Percentiles rank a stretch among this genome's conserved stretches.
Evolutionary conservation across 2,329 filamentous ascomycete species (phyloP).

Genomic region (Aspergillus japonicus): DNA sequence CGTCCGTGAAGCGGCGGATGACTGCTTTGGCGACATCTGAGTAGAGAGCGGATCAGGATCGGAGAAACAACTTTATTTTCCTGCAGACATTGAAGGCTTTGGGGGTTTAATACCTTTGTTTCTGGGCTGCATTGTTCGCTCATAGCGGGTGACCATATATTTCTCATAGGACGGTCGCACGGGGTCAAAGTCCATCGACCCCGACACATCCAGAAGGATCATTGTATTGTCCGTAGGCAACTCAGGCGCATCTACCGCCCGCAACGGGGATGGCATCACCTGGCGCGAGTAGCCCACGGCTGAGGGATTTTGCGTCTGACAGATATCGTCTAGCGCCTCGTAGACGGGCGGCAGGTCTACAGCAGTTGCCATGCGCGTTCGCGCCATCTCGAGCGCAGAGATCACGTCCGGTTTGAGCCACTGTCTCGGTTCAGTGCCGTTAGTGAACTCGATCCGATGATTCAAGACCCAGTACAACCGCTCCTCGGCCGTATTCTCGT

Average conservation of each 20-base stretch:
- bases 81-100: too few relatives aligned
- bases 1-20: constrained; percentile 4
- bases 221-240: neutral
- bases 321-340: neutral
- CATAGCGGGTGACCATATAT: constrained; percentile 1
- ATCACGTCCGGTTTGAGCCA: constrained; percentile 6
- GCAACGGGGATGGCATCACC: constrained; percentile 5
- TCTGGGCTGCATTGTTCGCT: neutral
- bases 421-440: neutral
- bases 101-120: neutral
- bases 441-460: neutral
- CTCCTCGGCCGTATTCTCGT: constrained; percentile 6
- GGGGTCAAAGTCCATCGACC: constrained; percentile 3
- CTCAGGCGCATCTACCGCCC: neutral
- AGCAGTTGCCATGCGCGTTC: constrained; percentile 1
- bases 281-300: constrained; percentile 1
- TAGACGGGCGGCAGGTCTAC: constrained; percentile 6
- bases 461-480: constrained; percentile 10
- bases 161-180: constrained; percentile 1
- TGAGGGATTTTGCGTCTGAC: neutral
- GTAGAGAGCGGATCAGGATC: too few relatives aligned
- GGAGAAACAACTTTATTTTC: too few relatives aligned
- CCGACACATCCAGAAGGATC: constrained; percentile 7
- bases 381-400: constrained; percentile 1
- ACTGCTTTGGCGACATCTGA: constrained; percentile 8